phyloP scores from a whole-genome alignment of 192 early-diverging fungal species.

The Coemansia sp. region DNA sequence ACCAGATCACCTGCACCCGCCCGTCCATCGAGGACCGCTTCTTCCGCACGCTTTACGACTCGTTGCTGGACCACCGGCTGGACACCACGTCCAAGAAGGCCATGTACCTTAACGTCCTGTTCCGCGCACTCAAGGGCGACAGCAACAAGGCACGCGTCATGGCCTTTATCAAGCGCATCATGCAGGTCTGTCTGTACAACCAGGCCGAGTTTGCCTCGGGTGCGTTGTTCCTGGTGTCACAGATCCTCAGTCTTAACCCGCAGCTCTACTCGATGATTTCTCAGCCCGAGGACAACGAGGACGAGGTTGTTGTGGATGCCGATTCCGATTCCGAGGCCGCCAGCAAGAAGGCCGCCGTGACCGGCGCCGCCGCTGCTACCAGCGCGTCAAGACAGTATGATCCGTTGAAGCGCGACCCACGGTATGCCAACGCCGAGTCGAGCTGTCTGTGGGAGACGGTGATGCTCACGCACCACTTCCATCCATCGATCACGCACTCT shows the following conservation, averaged over 20 bases:
- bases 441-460: constrained; percentile 92
- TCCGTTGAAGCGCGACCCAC: constrained; percentile 82
- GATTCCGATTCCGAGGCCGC: constrained; percentile 7
- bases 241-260: constrained; percentile 58
- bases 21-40: constrained; percentile 77
- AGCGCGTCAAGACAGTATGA: constrained; percentile 61
- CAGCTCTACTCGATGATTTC: constrained; percentile 60
- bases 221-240: constrained; percentile 76
- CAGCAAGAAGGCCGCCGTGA: neutral
- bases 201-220: constrained; percentile 86
- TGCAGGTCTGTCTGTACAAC: constrained; percentile 73
- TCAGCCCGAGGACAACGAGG: constrained; percentile 52
- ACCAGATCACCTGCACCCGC: constrained; percentile 56
- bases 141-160: constrained; percentile 62
- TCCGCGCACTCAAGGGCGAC: constrained; percentile 80
- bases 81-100: constrained; percentile 80
- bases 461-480: constrained; percentile 78
- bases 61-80: constrained; percentile 81
- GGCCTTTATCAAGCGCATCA: constrained; percentile 87
- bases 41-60: constrained; percentile 88
- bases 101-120: constrained; percentile 91
- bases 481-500: constrained; percentile 88
- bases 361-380: neutral
- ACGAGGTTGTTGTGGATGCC: constrained; percentile 14
- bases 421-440: constrained; percentile 74